These are phyloP conservation scores for Nicotiana paniculata DNA, from an alignment of 257 asterid species.

Conservation along the genomic window DNA sequence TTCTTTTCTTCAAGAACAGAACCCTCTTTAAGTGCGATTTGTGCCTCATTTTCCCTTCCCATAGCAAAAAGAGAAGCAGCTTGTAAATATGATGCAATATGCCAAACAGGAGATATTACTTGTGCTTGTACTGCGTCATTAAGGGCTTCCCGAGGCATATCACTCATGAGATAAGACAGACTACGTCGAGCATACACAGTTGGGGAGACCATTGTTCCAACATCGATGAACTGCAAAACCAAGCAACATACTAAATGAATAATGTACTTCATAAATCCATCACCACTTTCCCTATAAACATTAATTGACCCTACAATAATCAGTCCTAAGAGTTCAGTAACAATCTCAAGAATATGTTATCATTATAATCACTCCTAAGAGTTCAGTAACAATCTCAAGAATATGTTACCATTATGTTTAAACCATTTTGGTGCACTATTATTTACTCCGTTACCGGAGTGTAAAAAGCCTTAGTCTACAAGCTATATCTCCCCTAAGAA, in stretches of 20 bases:
- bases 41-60: slow-evolving; percentile 81
- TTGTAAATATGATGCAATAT: slow-evolving; percentile 71
- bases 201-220: slow-evolving; percentile 41
- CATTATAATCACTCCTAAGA: not conserved
- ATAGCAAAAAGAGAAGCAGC: slow-evolving; percentile 74
- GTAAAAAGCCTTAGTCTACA: not conserved
- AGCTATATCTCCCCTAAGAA: not conserved
- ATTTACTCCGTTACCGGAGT: too few relatives aligned
- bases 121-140: slow-evolving; percentile 88
- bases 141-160: slow-evolving; percentile 67
- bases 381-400: not conserved
- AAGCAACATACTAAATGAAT: not conserved
- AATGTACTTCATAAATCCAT: not conserved
- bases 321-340: not conserved
- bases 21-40: slow-evolving; percentile 76
- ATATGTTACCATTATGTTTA: not conserved
- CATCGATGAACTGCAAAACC: slow-evolving; percentile 32
- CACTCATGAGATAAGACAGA: slow-evolving; percentile 67
- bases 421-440: not conserved
- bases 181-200: slow-evolving; percentile 45
- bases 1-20: slow-evolving; percentile 62
- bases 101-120: slow-evolving; percentile 78
- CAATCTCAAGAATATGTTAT: not conserved
- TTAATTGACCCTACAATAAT: not conserved
- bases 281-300: not conserved